A percentile compares a stretch with the other conserved stretches of the same genome.
phyloP scores from a whole-genome alignment of 768 basidiomycete genomes.

The Nidularia pulvinata region DNA sequence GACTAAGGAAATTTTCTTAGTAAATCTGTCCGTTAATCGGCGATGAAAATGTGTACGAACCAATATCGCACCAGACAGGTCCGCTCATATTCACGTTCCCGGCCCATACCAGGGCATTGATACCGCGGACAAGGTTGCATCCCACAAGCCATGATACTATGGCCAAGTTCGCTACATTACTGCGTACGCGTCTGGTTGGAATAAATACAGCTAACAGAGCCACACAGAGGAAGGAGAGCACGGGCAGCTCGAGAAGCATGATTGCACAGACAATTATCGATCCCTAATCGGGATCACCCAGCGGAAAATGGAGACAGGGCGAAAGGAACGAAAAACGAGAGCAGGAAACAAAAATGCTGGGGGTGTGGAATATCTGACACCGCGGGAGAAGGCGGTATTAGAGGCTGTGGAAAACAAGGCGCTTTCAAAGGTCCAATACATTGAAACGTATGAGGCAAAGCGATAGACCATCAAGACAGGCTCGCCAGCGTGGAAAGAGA shows the following conservation, averaged over 20 bases:
- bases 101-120: conserved; percentile 66
- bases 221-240: conserved; percentile 44
- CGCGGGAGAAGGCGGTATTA: too few species aligned
- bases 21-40: not conserved
- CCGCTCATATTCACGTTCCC: conserved; percentile 41
- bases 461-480: too few species aligned
- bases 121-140: conserved; percentile 45
- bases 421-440: too few species aligned
- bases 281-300: too few species aligned
- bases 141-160: conserved; percentile 52
- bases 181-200: conserved; percentile 41
- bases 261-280: too few species aligned
- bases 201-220: conserved; percentile 35
- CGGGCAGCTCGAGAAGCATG: conserved; percentile 35
- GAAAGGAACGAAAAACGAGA: too few species aligned
- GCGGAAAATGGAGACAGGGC: too few species aligned
- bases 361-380: too few species aligned
- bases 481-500: too few species aligned
- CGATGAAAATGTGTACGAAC: conserved; percentile 25
- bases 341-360: too few species aligned
- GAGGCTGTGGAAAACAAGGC: too few species aligned
- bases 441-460: too few species aligned
- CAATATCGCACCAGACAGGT: conserved; percentile 78
- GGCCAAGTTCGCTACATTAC: conserved; percentile 43
- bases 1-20: conserved; percentile 27